Evolutionary conservation across 78 protist species (phyloP).

Genomic region (Planoprotostelium fungivorum): DNA sequence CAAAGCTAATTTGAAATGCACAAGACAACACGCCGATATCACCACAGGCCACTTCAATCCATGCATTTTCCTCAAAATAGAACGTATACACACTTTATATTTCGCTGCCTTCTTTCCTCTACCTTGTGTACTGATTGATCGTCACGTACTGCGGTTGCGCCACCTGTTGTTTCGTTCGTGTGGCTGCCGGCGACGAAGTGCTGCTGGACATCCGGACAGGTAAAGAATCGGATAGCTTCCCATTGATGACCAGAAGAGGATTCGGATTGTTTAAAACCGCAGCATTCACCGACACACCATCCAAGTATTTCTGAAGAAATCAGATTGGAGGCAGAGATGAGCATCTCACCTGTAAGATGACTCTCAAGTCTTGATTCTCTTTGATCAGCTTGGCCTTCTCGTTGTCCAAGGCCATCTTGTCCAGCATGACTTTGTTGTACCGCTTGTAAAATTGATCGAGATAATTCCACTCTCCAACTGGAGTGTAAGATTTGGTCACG

Average conservation of each 20-base stretch:
- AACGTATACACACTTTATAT: no score
- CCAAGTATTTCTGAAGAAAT: constrained; percentile 42
- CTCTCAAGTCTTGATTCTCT: constrained; percentile 36
- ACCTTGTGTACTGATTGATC: no score
- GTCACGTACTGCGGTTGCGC: no score
- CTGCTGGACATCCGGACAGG: not conserved
- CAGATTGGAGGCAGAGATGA: not conserved
- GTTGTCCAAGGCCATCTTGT: constrained; percentile 13
- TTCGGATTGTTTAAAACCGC: constrained; percentile 16
- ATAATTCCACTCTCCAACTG: constrained; percentile 34
- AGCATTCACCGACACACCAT: constrained; percentile 50
- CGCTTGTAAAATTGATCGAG: constrained; percentile 39
- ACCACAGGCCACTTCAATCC: no score
- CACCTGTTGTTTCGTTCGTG: no score
- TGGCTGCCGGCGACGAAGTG: no score
- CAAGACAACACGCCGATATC: no score
- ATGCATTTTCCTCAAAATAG: no score
- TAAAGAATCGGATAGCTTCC: not conserved
- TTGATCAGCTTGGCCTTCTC: constrained; percentile 14
- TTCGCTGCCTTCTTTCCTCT: no score
- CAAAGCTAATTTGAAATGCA: no score
- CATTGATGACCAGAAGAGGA: constrained; percentile 41
- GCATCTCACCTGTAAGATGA: constrained; percentile 6
- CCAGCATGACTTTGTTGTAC: constrained; percentile 40
- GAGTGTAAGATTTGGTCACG: not conserved